phyloP scores from a whole-genome alignment of 2,329 filamentous ascomycete genomes.

The Apiospora arundinis region DNA sequence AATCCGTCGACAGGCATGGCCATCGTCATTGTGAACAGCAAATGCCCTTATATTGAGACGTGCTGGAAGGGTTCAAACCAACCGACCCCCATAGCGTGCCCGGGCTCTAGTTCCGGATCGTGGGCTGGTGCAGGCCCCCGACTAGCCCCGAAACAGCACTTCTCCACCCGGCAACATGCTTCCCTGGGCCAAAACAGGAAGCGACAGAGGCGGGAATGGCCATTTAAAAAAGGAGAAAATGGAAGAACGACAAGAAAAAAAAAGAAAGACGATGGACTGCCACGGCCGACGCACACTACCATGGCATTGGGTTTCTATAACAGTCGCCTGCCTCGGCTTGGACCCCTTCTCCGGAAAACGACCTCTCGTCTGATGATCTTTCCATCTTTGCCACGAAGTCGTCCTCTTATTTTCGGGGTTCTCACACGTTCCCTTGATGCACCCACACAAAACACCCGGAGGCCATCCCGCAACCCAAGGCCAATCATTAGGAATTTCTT shows the following conservation, averaged over 20 bases:
- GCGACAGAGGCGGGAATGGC: not conserved
- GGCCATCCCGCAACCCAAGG: not conserved
- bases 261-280: not conserved
- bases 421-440: not conserved
- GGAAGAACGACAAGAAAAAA: not conserved
- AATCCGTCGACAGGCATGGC: not conserved
- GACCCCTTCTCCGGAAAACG: not conserved
- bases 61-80: not conserved
- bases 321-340: too few relatives aligned
- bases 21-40: conserved; percentile 1
- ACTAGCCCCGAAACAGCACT: not conserved
- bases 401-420: not conserved
- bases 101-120: not conserved
- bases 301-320: not conserved
- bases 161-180: conserved; percentile 2
- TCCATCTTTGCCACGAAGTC: not conserved
- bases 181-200: not conserved
- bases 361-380: not conserved
- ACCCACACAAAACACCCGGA: not conserved
- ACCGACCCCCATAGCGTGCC: not conserved
- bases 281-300: not conserved
- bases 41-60: not conserved
- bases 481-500: not conserved
- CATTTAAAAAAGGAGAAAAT: too few relatives aligned
- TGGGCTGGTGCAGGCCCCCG: not conserved